These are phyloP conservation scores for Penicillium desertorum DNA, from an alignment of 495 filamentous ascomycete genomes.

Conservation along the genomic window DNA sequence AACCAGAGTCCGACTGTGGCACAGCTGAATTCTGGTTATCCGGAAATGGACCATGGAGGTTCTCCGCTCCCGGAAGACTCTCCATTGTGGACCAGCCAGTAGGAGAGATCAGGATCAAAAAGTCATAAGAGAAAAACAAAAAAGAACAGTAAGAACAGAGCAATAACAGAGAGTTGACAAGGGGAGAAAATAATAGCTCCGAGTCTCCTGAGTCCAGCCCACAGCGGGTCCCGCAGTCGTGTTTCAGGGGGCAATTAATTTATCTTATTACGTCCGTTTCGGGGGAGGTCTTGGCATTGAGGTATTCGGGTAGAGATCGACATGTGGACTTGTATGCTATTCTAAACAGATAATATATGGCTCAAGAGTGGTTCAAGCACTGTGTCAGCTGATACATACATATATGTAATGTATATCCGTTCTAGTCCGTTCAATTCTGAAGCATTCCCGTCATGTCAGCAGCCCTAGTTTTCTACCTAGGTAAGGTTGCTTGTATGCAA, in stretches of 20 bases:
- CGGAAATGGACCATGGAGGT: slow-evolving; percentile 32
- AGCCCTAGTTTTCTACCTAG: too few species aligned
- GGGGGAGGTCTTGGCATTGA: slow-evolving; percentile 5
- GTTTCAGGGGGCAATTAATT: slow-evolving; percentile 28
- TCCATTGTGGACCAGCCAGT: slow-evolving; percentile 41
- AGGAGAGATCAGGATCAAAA: slow-evolving; percentile 20
- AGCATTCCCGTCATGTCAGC: too few species aligned
- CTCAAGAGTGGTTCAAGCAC: background rate
- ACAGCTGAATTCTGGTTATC: slow-evolving; percentile 33
- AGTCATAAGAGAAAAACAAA: slow-evolving; percentile 13
- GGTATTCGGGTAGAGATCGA: too few species aligned
- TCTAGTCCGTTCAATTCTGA: too few species aligned
- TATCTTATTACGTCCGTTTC: slow-evolving; percentile 1
- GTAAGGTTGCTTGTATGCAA: too few species aligned
- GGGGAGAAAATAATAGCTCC: slow-evolving; percentile 14
- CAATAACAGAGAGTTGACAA: slow-evolving; percentile 7
- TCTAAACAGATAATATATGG: background rate
- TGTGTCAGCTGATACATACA: too few species aligned
- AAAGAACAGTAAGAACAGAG: background rate
- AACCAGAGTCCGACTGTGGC: slow-evolving; percentile 22
- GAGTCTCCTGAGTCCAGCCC: slow-evolving; percentile 30
- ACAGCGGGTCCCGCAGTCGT: slow-evolving; percentile 24
- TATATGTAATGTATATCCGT: too few species aligned
- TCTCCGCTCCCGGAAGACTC: slow-evolving; percentile 37
- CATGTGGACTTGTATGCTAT: too few species aligned